Base-by-base conservation (phyloP, 306 rosid genomes). In the Quercus suber region DNA sequence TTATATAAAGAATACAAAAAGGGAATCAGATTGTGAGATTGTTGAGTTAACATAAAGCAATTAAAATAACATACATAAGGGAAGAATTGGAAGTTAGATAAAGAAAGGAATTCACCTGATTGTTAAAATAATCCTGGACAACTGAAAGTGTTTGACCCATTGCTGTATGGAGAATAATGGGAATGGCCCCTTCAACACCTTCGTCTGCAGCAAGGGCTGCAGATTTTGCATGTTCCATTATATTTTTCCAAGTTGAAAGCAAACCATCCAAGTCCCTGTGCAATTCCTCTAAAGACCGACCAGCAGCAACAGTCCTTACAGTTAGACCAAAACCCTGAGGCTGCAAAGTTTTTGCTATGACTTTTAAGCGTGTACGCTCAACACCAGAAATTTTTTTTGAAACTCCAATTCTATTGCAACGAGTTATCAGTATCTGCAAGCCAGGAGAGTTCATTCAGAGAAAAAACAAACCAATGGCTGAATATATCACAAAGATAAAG, bases 131-230 rank as follows among this genome's bases (percentile, higher is more conserved):
- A 89, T 95, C 99, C 88, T 93, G 99, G 76, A 95, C 99, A 78
- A 95, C 96, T 31, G 98, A 95, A 69, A 93, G 98, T 17, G 99
- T 95, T 87, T 95, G 99, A 73, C 96, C 96, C 99, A 91, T 95
- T 73, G 98, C 97, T 18, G 85, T 81, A 82, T 95, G 98, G 86
- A 95, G 85, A 84, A 95, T 85, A 65, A 87, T 86, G 41, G 99
- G 99, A 84, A 95, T 87, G 45, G 99, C 94, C 82, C 99, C 99
- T 74, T 91, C 96, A 45, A 93, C 88, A 55, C 99, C 98, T 91
- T 95, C 99, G 88, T 93, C 99, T 59, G 94, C 98, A 79, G 99
- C 99, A 82, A 95, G 96, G 83, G 99, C 88, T 27, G 93, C 90
- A 72, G 96, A 93, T 80, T 93, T 90, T 79, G 99, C 99, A 74